Evolutionary conservation across 495 filamentous ascomycete genomes (phyloP), one percentile per base, ranked within the genome.

Genomic region (Terfezia claveryi): DNA sequence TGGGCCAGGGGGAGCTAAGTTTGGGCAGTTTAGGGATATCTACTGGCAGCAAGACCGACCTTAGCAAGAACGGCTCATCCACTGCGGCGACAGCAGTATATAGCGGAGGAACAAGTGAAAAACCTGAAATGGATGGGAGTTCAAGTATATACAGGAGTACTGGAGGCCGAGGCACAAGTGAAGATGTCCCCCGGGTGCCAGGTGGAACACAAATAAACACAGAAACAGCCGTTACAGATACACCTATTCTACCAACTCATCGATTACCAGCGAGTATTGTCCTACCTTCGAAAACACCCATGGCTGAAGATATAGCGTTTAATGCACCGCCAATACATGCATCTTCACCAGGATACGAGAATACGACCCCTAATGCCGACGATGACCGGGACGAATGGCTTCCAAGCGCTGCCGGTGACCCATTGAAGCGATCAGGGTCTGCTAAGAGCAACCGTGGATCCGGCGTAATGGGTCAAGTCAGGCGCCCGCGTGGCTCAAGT

Each of bases 1-100:
- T 99, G 20, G 91, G 91, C 2, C 77, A 77, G 61, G 91, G 91
- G 0, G 83, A 95, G 63, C 72, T 98, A 49, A 88, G 83, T 65
- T 76, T 96, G 57, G 60, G 57, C 12, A 61, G 64, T 17, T 46
- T 66, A 38, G 63, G 63, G 20, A 66, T 66, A 51, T 57, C 63
- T 10, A 46, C 2, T 20, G 14, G 14, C 17, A 46, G 41, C 12
- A 59, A 52, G 52, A 27, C 51, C 11, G 58, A 37, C 4, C 51
- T 56, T 16, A 54, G 14, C 46, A 56, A 62, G 50, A 55, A 55
- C 41, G 4, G 41, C 17, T 46, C 41, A 14, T 46, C 41, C 41
- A 7, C 27, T 32, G 41, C 41, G 3, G 41, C 14, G 17, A 46
- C 41, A 14, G 41, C 41, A 14, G 41, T 14, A 20, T 14, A 14